Conservation (phyloP, 31 red algal species). For the Asparagopsis taxiformis region DNA sequence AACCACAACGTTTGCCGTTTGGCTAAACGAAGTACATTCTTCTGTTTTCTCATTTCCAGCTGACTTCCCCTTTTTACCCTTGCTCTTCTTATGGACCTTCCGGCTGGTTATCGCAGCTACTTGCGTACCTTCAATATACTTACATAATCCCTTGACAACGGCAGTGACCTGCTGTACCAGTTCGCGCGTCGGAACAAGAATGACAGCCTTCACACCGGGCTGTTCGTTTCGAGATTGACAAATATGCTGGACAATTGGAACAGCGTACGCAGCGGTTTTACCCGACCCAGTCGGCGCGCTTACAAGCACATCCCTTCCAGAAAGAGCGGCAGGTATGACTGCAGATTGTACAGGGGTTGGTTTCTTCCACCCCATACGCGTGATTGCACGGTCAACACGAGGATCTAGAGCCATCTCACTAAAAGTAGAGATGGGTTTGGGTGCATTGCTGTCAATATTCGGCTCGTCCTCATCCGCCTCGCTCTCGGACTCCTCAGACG, state of each 20-base stretch:
- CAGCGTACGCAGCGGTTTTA: constrained; percentile 88
- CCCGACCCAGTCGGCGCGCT: constrained; percentile 91
- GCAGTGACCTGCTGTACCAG: constrained; percentile 77
- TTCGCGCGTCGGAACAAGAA: constrained; percentile 93
- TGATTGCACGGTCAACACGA: constrained; percentile 67
- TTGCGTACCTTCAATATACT: constrained; percentile 55
- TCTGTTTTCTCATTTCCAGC: not conserved
- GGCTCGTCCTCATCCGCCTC: not conserved
- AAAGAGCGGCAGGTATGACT: constrained; percentile 72
- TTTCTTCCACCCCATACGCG: constrained; percentile 48
- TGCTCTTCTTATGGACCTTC: not conserved
- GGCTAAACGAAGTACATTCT: constrained; percentile 1
- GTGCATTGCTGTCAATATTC: not conserved
- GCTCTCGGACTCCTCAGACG: not conserved
- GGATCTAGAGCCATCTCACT: constrained; percentile 77
- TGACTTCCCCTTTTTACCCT: constrained; percentile 9
- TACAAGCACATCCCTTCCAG: constrained; percentile 82
- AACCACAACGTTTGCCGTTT: constrained; percentile 63
- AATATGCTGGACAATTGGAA: constrained; percentile 83
- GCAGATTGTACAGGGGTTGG: constrained; percentile 88
- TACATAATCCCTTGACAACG: constrained; percentile 40
- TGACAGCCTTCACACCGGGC: constrained; percentile 42
- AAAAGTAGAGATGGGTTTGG: constrained; percentile 24
- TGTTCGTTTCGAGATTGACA: constrained; percentile 2
- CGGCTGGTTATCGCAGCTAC: constrained; percentile 25